These are phyloP conservation scores for Ulmus americana DNA, from an alignment of 331 rosid genomes.

Conservation along the genomic window DNA sequence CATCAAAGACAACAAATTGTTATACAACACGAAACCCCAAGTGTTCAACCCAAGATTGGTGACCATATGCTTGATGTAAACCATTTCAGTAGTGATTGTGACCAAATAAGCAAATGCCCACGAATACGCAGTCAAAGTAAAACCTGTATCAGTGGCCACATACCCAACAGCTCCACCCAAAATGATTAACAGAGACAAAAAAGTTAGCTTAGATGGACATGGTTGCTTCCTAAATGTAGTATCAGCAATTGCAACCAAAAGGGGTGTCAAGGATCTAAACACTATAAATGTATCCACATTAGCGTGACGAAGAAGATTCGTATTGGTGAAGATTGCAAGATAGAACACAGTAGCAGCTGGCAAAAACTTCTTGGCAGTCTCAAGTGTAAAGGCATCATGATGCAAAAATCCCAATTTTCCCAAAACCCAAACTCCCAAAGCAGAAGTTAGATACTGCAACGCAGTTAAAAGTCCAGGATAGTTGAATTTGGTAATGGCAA, in stretches of 20 bases:
- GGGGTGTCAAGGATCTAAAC: slow-evolving; percentile 82
- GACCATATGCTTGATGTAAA: slow-evolving; percentile 89
- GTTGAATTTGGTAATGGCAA: slow-evolving; percentile 88
- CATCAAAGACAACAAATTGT: slow-evolving; percentile 68
- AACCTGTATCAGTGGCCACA: slow-evolving; percentile 78
- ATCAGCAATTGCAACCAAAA: slow-evolving; percentile 83
- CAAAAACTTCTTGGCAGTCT: slow-evolving; percentile 68
- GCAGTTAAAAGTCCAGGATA: slow-evolving; percentile 87
- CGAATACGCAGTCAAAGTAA: slow-evolving; percentile 71
- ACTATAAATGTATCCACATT: slow-evolving; percentile 93
- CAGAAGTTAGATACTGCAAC: slow-evolving; percentile 75
- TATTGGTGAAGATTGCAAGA: slow-evolving; percentile 92
- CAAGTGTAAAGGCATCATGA: slow-evolving; percentile 66
- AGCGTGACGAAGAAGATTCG: slow-evolving; percentile 92
- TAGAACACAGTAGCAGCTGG: slow-evolving; percentile 93
- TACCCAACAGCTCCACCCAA: slow-evolving; percentile 84
- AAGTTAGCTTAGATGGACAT: slow-evolving; percentile 66
- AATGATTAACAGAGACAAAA: slow-evolving; percentile 57
- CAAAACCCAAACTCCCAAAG: slow-evolving; percentile 67
- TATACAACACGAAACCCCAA: slow-evolving; percentile 86
- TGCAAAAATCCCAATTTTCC: slow-evolving; percentile 69
- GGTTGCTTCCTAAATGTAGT: slow-evolving; percentile 65
- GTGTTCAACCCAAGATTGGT: slow-evolving; percentile 83
- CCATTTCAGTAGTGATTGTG: slow-evolving; percentile 89
- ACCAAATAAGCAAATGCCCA: slow-evolving; percentile 92